Percentiles rank a stretch among this genome's conserved stretches.
phyloP scores from a whole-genome alignment of 2,329 filamentous ascomycete species.

The Xylariaceae sp. region DNA sequence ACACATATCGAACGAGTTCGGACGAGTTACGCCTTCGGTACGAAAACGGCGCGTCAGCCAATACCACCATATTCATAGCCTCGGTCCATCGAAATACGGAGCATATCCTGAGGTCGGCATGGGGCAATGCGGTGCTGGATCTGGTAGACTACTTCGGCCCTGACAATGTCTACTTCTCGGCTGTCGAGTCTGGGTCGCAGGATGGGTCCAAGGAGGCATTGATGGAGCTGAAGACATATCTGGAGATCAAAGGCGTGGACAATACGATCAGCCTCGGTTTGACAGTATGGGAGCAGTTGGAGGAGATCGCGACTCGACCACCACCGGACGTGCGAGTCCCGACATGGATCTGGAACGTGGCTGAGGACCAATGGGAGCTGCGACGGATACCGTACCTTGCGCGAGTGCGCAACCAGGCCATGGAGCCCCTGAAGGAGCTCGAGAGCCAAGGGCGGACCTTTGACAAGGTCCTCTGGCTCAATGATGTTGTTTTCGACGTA shows the following conservation, averaged over 20 bases:
- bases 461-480: conserved; percentile 54
- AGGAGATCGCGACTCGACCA: conserved; percentile 45
- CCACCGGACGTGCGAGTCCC: conserved; percentile 35
- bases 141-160: conserved; percentile 53
- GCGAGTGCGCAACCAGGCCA: conserved; percentile 55
- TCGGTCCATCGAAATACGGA: conserved; percentile 65
- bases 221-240: conserved; percentile 47
- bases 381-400: conserved; percentile 65
- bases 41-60: conserved; percentile 13
- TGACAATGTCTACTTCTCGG: conserved; percentile 59
- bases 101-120: conserved; percentile 51
- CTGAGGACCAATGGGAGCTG: conserved; percentile 48
- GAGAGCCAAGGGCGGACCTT: conserved; percentile 45
- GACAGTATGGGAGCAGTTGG: conserved; percentile 48
- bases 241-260: conserved; percentile 47
- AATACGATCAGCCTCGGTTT: conserved; percentile 55
- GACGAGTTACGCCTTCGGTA: conserved; percentile 20
- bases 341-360: conserved; percentile 57
- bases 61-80: conserved; percentile 54
- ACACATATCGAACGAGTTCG: conserved; percentile 28
- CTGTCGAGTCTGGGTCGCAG: conserved; percentile 63
- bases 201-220: conserved; percentile 61
- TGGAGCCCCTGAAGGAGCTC: conserved; percentile 53
- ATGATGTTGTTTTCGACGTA: conserved; percentile 56
- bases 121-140: conserved; percentile 54